A percentile compares a stretch with the other conserved stretches of the same genome.
Conservation (phyloP, 371 early-diverging fungal genomes). For the Lichtheimia corymbifera region DNA sequence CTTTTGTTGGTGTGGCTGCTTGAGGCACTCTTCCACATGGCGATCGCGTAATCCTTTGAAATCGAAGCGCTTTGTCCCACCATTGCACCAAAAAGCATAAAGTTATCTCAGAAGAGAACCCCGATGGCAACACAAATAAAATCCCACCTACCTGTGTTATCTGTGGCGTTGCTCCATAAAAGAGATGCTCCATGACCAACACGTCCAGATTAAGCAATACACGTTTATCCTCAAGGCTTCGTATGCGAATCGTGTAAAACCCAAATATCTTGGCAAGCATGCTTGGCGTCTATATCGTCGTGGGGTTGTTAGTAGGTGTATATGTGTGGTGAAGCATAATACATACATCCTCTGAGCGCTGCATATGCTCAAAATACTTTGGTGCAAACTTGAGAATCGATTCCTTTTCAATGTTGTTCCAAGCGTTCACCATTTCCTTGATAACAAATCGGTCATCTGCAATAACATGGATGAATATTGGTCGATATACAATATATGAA, state of each 20-base stretch:
- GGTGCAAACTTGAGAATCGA: conserved; percentile 90
- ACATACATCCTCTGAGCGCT: conserved; percentile 20
- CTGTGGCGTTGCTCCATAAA: conserved; percentile 64
- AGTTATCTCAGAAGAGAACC: too few species aligned
- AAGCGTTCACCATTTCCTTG: conserved; percentile 81
- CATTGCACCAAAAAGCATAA: too few species aligned
- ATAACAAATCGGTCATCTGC: conserved; percentile 85
- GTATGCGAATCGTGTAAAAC: conserved; percentile 81
- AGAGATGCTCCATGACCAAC: conserved; percentile 95
- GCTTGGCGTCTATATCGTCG: conserved; percentile 58
- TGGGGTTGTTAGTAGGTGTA: too few species aligned
- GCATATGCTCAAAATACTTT: conserved; percentile 88
- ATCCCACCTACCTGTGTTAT: conserved; percentile 56
- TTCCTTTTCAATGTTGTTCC: conserved; percentile 81
- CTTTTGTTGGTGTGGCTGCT: conserved; percentile 20
- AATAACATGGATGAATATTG: background rate
- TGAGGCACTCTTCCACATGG: conserved; percentile 43
- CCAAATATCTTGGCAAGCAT: conserved; percentile 93
- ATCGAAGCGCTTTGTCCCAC: conserved; percentile 71
- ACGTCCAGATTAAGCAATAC: conserved; percentile 75
- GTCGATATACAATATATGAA: background rate
- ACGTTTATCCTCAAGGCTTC: conserved; percentile 68
- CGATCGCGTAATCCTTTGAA: conserved; percentile 83
- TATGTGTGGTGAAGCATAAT: too few species aligned
- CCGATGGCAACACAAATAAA: background rate